Base-by-base conservation (phyloP, 305 asterid species). In the Solanum hybrid region DNA sequence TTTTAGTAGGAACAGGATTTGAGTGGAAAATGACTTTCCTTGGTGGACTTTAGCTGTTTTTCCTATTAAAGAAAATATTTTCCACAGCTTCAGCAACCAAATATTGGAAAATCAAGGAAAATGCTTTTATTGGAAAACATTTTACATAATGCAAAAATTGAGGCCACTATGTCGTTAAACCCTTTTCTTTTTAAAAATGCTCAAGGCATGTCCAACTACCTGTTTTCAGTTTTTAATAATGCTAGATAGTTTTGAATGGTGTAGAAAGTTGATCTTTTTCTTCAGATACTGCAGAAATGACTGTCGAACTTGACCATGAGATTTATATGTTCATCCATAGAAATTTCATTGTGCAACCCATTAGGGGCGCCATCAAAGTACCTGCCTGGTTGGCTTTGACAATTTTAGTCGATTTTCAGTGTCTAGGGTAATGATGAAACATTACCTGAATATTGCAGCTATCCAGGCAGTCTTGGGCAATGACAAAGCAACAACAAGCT, bases 391-490 rank as follows among this genome's bases (percentile, higher is more conserved):
- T 51, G 10, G 3, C 81, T 51, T 79, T 22, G 51, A 46, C 32
- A 79, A 22, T 75, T 87, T 36, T 31, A 29, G 56, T 88, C 66
- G 38, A 64, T 56, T 29, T 89, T 35, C 51, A 26, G 73, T 60
- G 27, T 69, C 24, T 86, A 27, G 26, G 16, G 31, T 66, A 38
- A 87, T 80, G n/a, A 87, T 72, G 81, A 85, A 78, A 46, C 26
- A 11, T 24, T 56, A 29, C 75, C n/a, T 46, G 88, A 85, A 64
- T 89, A 56, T 56, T 91, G 93, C 95, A 95, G 99, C 89, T 91
- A 91, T 95, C 92, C 95, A 75, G 90, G 96, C 97, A 51, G 97
- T 93, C 56, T 90, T 96, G 94, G 93, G 94, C 89, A 91, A 95
- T 91, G 94, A 91, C 85, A 95, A 92, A 84, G 96, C 93, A 90